Conservation (phyloP, 1,284 basidiomycete genomes). For the Cutaneotrichosporon daszewskae region DNA sequence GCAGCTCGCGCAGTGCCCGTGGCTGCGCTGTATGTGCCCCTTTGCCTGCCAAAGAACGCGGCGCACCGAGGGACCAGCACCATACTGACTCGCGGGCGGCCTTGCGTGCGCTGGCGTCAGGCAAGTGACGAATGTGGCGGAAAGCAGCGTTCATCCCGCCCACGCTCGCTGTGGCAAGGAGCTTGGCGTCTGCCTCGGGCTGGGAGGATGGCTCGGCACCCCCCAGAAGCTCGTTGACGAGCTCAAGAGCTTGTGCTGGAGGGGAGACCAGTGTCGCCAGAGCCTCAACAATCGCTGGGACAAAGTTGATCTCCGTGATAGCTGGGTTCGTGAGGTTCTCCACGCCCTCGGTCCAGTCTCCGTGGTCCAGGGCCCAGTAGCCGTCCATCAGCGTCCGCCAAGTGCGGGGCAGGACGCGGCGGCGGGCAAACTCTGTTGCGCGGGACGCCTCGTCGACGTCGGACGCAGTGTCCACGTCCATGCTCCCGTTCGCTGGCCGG, state of each 20-base stretch:
- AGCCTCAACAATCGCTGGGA: slow-evolving; percentile 28
- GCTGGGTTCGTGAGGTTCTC: slow-evolving; percentile 29
- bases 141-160: slow-evolving; percentile 27
- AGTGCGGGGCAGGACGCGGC: slow-evolving; percentile 30
- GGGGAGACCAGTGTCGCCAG: slow-evolving; percentile 32
- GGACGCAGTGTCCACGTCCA: slow-evolving; percentile 22
- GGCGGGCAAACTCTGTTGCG: slow-evolving; percentile 28
- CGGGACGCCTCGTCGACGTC: slow-evolving; percentile 1
- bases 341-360: slow-evolving; percentile 27
- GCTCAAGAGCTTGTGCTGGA: slow-evolving; percentile 21
- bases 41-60: slow-evolving; percentile 21
- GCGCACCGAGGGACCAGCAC: slow-evolving; percentile 37
- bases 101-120: slow-evolving; percentile 8
- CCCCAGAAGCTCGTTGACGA: slow-evolving; percentile 27
- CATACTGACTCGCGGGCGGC: slow-evolving; percentile 29
- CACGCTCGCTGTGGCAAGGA: slow-evolving; percentile 24
- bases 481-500: slow-evolving; percentile 3
- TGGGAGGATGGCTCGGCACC: neutral
- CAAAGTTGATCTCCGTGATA: slow-evolving; percentile 37
- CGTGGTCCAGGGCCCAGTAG: slow-evolving; percentile 41
- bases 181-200: slow-evolving; percentile 20
- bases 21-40: slow-evolving; percentile 27
- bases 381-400: slow-evolving; percentile 41
- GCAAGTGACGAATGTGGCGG: slow-evolving; percentile 17
- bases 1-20: slow-evolving; percentile 28